A percentile compares a stretch with the other conserved stretches of the same genome.
These are phyloP conservation scores for Lactarius vividus DNA, from an alignment of 768 basidiomycete species.

Conservation along the genomic window DNA sequence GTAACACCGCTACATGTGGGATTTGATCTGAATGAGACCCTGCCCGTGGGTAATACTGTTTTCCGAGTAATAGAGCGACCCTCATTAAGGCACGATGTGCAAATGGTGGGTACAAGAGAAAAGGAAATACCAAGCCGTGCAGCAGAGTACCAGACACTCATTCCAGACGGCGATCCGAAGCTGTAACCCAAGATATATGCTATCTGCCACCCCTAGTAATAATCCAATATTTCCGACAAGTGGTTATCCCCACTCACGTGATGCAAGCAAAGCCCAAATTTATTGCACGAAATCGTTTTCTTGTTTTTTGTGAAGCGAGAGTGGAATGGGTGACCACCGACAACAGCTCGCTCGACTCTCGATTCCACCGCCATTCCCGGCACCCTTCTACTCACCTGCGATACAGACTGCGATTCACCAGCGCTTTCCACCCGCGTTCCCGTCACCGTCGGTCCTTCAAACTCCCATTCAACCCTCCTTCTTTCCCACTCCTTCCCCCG, in stretches of 20 bases:
- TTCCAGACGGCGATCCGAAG: too few relatives aligned
- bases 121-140: too few relatives aligned
- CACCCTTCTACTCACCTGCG: slow-evolving; percentile 60
- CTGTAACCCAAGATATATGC: too few relatives aligned
- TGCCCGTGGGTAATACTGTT: too few relatives aligned
- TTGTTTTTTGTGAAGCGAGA: neutral
- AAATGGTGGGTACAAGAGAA: too few relatives aligned
- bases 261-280: neutral
- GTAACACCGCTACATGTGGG: too few relatives aligned
- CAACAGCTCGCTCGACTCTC: slow-evolving; percentile 53
- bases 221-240: too few relatives aligned
- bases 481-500: slow-evolving; percentile 45
- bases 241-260: neutral
- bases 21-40: too few relatives aligned
- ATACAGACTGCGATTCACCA: slow-evolving; percentile 59
- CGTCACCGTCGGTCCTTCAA: slow-evolving; percentile 48
- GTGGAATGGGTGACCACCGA: slow-evolving; percentile 39
- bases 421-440: slow-evolving; percentile 55
- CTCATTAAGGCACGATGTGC: too few relatives aligned
- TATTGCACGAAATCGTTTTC: neutral
- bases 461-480: slow-evolving; percentile 77
- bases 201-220: too few relatives aligned
- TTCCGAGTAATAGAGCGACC: too few relatives aligned
- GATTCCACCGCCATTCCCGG: slow-evolving; percentile 51
- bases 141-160: too few relatives aligned